Base-by-base conservation (phyloP, 2,329 filamentous ascomycete genomes). In the Xylariales sp. region DNA sequence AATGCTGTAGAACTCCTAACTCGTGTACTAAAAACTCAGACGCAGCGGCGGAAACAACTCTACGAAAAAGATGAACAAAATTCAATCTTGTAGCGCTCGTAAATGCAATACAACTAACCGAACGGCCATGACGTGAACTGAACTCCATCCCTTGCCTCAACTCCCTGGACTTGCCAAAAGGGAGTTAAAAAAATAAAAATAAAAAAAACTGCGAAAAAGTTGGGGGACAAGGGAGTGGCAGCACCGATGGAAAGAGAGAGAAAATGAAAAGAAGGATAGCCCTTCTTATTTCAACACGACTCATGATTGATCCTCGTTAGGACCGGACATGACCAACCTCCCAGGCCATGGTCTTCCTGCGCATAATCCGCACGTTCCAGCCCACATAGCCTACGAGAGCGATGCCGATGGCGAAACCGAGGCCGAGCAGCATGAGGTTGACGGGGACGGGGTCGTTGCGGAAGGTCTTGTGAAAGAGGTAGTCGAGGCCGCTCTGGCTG, bases 401-500 rank as follows among this genome's bases (percentile, higher is more conserved):
- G 2, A 72, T 41, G 0, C 90, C 89, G 2, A 91, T 70, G 0
- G 74, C 54, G 7, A 85, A 56, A 1, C 83, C 86, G 1, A 77
- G 40, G 0, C 62, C 54, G 33, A 91, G 61, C 15, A 95, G 60
- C 0, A 84, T 69, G 3, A 85, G 36, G 56, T 95, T 93, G 11
- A 94, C 82, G 0, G 88, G 88, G 0, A 87, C 65, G 0, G 89
- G 89, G 56, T 94, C 72, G 5, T 81, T 78, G 16, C 68, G 51
- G 54, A 91, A 95, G 0, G 72, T 72, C 40, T 77, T 70, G 54
- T 94, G 86, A 28, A 89, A 88, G 24, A 91, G 58, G 17, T 82
- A 78, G 58, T 95, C 89, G 23, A 95, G 70, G 0, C 77, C 88
- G 5, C 83, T 83, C 65, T 95, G 88, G 1, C 78, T 78, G 54